Conservation (phyloP, 2,329 filamentous ascomycete species). For the Aspergillus glaucus region DNA sequence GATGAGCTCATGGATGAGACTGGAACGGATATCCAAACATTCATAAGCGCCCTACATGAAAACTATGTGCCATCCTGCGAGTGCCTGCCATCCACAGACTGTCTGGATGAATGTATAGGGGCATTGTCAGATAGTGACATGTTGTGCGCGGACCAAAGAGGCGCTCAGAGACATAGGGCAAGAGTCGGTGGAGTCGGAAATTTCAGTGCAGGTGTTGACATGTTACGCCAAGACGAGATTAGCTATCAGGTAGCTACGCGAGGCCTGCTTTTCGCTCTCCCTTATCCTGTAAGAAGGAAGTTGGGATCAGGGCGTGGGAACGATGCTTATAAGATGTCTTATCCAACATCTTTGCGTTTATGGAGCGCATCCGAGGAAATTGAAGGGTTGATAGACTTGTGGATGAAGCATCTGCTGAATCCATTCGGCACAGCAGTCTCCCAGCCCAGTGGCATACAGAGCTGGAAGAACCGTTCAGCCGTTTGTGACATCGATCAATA, state of each 20-base stretch:
- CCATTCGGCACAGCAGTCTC: constrained; percentile 31
- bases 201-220: constrained; percentile 44
- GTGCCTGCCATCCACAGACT: constrained; percentile 62
- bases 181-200: constrained; percentile 57
- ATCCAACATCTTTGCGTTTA: constrained; percentile 74
- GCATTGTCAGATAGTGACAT: constrained; percentile 82
- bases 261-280: constrained; percentile 77
- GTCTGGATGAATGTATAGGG: constrained; percentile 78
- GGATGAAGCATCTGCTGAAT: constrained; percentile 29
- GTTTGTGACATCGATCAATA: constrained; percentile 4
- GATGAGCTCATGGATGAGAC: constrained; percentile 85
- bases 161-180: constrained; percentile 32
- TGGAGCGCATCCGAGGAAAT: constrained; percentile 82
- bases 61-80: constrained; percentile 84
- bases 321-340: constrained; percentile 85
- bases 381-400: constrained; percentile 55
- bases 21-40: constrained; percentile 85
- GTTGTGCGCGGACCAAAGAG: constrained; percentile 58
- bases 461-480: constrained; percentile 23
- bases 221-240: constrained; percentile 86
- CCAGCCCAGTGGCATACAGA: background rate
- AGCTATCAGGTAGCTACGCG: constrained; percentile 85
- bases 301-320: constrained; percentile 33
- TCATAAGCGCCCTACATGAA: constrained; percentile 84
- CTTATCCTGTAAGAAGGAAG: constrained; percentile 69